Percentiles rank a stretch among this genome's conserved stretches.
Evolutionary conservation across 192 early-diverging fungal genomes (phyloP).

Genomic region (Podila verticillata): DNA sequence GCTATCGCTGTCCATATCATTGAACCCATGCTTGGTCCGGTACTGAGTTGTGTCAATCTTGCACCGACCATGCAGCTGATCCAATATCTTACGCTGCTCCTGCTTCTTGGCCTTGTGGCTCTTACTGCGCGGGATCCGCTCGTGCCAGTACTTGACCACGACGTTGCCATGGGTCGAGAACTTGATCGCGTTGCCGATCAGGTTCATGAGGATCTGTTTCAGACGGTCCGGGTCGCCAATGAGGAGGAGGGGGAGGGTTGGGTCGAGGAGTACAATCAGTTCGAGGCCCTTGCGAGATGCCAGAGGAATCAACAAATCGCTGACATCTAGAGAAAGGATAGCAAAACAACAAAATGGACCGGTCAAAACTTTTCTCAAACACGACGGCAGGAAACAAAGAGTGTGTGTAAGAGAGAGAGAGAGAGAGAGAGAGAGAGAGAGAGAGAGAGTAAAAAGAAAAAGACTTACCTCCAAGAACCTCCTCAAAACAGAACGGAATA

Average conservation of each 20-base stretch:
- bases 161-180: constrained; percentile 41
- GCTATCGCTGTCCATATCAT: background rate
- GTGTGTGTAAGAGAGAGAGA: background rate
- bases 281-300: constrained; percentile 70
- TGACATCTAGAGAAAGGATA: constrained; percentile 33
- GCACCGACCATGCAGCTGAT: background rate
- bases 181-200: constrained; percentile 81
- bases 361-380: background rate
- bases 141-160: constrained; percentile 44
- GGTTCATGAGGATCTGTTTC: constrained; percentile 78
- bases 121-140: background rate
- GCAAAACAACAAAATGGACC: too few relatives aligned
- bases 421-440: too few relatives aligned
- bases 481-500: constrained; percentile 53
- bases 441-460: too few relatives aligned
- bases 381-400: background rate
- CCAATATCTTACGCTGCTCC: background rate
- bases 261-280: constrained; percentile 64
- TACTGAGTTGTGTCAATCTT: constrained; percentile 4
- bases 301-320: constrained; percentile 69
- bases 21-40: background rate
- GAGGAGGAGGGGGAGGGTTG: constrained; percentile 62
- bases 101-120: background rate
- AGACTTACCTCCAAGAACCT: constrained; percentile 52
- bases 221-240: constrained; percentile 75